Base-by-base conservation (phyloP, 2,329 filamentous ascomycete genomes). In the Colletotrichum scovillei region DNA sequence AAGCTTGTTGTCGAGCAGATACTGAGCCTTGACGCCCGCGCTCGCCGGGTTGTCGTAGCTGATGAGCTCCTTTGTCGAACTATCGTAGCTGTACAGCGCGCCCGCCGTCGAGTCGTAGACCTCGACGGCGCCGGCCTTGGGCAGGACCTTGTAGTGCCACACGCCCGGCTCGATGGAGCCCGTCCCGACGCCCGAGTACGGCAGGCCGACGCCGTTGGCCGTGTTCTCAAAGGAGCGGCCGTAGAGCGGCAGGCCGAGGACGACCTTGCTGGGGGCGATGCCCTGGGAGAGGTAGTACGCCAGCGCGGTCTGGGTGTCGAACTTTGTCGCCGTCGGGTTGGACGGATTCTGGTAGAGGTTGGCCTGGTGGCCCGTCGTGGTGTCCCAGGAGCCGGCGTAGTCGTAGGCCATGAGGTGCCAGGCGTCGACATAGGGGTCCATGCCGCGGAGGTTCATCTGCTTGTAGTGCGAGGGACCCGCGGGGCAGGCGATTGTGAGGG, bases 201-300 rank as follows among this genome's bases (percentile, higher is more conserved):
- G 78, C 76, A 87, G 83, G 1, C 94, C 94, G 0, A 92, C 86
- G 0, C 94, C 94, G 5, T 86, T 42, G 38, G 38, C 82, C 0
- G 94, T 96, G 57, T 88, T 85, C 63, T 87, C 84, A 78, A 97
- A 97, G 0, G 92, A 88, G n/a, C 94, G 91, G 1, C 94, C 94
- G 79, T 96, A 97, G 0, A 97, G 86, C 0, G 94, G 93, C 84
- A 96, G 88, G 1, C 94, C 94, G 38, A 97, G 82, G 7, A 94
- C 88, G 63, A 97, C 90, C 82, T 95, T 96, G 63, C 83, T 79
- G 0, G 90, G 75, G 0, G 87, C 77, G 9, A 97, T 87, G 9
- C 91, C 91, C 14, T 86, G 84, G 4, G 84, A 78, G 12, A 90
- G 82, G 82, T 95, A 95, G 77, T 89, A 89, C 9, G 84, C 80